phyloP scores from a whole-genome alignment of 139 green algal genomes.

The Coelastrella sp. region DNA sequence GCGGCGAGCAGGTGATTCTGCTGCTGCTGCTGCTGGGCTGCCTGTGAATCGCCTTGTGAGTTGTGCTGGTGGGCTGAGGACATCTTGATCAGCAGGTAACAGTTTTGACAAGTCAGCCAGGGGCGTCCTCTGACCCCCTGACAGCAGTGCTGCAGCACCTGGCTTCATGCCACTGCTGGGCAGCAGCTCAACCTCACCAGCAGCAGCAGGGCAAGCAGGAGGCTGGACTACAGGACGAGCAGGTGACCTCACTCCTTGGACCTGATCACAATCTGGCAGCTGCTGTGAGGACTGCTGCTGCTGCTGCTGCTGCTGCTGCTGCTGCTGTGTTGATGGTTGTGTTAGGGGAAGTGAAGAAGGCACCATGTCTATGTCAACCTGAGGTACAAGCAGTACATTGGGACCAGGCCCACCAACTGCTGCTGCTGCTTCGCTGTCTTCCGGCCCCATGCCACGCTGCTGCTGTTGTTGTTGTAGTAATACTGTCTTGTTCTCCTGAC shows the following conservation, averaged over 20 bases:
- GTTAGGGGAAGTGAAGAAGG: neutral
- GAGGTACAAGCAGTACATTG: no score
- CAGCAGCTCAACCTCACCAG: neutral
- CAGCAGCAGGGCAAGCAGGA: no score
- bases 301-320: constrained; percentile 28
- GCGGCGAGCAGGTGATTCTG: neutral
- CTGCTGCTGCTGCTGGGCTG: neutral
- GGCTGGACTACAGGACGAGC: no score
- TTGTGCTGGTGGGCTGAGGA: neutral
- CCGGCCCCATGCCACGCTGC: no score
- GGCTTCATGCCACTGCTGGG: neutral
- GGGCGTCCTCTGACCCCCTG: neutral
- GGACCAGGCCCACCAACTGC: no score
- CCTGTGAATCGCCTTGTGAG: neutral
- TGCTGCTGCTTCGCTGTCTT: no score
- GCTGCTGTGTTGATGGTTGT: neutral
- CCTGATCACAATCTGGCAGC: neutral
- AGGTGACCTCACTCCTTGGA: neutral
- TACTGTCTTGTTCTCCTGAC: constrained; percentile 33
- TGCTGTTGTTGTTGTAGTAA: constrained; percentile 8
- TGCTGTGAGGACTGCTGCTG: neutral
- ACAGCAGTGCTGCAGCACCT: neutral
- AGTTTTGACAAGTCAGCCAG: constrained; percentile 5
- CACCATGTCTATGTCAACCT: constrained; percentile 13
- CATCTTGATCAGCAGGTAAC: constrained; percentile 1